Conservation (phyloP, 2,329 filamentous ascomycete species). For the Scopulariopsis brevicaulis region DNA sequence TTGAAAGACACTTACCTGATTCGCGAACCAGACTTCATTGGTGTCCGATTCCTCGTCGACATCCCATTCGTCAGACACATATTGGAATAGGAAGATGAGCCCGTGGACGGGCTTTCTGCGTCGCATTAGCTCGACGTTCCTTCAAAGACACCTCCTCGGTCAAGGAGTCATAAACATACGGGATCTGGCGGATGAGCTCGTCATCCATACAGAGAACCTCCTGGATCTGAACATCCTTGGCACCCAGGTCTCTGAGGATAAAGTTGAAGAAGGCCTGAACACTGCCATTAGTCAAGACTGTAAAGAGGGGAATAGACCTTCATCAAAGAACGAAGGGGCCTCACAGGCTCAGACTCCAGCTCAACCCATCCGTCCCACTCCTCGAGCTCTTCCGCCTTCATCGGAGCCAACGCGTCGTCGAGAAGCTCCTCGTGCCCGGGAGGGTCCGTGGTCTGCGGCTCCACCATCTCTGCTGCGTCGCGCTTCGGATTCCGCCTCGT, state of each 20-base stretch:
- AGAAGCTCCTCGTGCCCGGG: conserved; percentile 26
- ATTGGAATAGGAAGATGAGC: conserved; percentile 82
- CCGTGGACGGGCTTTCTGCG: conserved; percentile 63
- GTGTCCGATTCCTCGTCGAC: conserved; percentile 42
- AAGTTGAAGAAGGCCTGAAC: conserved; percentile 70
- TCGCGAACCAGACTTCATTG: conserved; percentile 79
- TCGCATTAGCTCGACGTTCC: background rate
- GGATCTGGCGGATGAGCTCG: conserved; percentile 47
- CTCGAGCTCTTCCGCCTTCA: conserved; percentile 38
- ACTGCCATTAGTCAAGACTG: conserved; percentile 3
- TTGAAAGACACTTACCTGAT: conserved; percentile 48
- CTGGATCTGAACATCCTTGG: conserved; percentile 59
- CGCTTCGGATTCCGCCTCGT: conserved; percentile 6
- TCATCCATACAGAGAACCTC: conserved; percentile 69
- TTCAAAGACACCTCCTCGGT: background rate
- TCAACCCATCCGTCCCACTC: conserved; percentile 69
- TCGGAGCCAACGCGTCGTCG: conserved; percentile 31
- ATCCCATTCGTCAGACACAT: conserved; percentile 37
- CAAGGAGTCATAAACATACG: conserved; percentile 32
- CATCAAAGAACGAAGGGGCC: background rate
- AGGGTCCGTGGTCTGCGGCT: background rate
- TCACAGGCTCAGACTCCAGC: conserved; percentile 81
- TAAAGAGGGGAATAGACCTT: background rate
- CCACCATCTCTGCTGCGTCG: background rate
- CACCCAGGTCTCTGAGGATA: conserved; percentile 70